Evolutionary conservation across 2,329 filamentous ascomycete genomes (phyloP).

Genomic region (Penicillium sp.): DNA sequence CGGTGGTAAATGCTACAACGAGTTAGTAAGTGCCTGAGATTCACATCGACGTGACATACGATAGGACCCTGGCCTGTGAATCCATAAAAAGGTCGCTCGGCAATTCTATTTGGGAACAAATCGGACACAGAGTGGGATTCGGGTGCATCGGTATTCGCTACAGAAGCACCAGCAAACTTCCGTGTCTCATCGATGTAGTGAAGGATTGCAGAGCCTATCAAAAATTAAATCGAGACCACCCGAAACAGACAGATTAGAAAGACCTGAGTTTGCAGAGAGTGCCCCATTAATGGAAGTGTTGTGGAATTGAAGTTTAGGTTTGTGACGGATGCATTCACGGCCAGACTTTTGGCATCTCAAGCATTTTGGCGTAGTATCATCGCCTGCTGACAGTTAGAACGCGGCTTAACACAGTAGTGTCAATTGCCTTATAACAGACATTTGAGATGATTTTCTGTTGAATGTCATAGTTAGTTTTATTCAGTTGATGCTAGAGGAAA

Average conservation of each 20-base stretch:
- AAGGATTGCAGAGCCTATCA: neutral
- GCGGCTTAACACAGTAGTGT: too few species aligned
- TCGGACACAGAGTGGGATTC: neutral
- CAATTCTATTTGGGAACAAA: neutral
- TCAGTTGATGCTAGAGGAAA: neutral
- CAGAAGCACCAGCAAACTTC: constrained; percentile 3
- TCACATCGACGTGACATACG: neutral
- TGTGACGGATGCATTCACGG: constrained; percentile 7
- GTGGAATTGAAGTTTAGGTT: constrained; percentile 1
- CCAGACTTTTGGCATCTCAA: constrained; percentile 8
- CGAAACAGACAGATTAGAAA: neutral
- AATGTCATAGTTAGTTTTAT: neutral
- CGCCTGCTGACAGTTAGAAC: neutral
- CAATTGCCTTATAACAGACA: neutral
- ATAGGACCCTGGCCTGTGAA: neutral
- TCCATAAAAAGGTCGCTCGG: neutral
- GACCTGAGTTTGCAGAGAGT: neutral
- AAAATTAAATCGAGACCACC: neutral
- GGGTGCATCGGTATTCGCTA: neutral
- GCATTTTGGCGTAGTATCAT: constrained; percentile 10
- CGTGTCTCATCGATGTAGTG: constrained; percentile 14
- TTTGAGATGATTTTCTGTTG: neutral
- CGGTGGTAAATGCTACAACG: neutral
- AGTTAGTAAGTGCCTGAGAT: neutral
- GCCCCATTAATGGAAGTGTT: neutral